phyloP scores from a whole-genome alignment of 1,284 basidiomycete species.

The Trametes polyzona region DNA sequence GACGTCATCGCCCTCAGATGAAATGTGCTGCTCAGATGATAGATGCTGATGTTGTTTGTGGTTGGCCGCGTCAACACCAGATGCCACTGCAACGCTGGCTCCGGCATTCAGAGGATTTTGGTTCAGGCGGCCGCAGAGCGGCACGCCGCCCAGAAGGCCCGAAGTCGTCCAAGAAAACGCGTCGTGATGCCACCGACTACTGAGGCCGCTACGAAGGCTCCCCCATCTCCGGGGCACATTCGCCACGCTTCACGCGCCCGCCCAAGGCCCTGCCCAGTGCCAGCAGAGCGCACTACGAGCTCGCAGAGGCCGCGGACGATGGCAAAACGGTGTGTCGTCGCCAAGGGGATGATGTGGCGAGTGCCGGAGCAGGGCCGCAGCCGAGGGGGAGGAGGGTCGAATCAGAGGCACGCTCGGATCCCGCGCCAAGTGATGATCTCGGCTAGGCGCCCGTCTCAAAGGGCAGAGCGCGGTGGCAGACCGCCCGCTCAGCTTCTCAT shows the following conservation, averaged over 20 bases:
- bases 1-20: too few relatives aligned
- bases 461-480: not conserved
- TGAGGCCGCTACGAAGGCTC: not conserved
- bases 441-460: slow-evolving; percentile 18
- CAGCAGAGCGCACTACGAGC: not conserved
- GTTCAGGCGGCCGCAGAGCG: not conserved
- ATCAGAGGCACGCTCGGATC: not conserved
- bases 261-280: not conserved
- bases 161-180: not conserved
- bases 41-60: too few relatives aligned
- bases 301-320: not conserved
- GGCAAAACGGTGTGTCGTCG: not conserved
- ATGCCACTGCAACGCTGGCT: too few relatives aligned
- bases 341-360: slow-evolving; percentile 9
- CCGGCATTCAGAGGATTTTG: not conserved
- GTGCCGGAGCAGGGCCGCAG: slow-evolving; percentile 1
- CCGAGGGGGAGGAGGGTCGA: not conserved
- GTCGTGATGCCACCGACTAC: slow-evolving; percentile 1
- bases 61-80: too few relatives aligned
- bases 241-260: not conserved
- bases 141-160: not conserved
- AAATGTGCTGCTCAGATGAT: too few relatives aligned
- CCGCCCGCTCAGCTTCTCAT: not conserved
- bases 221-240: not conserved
- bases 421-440: slow-evolving; percentile 5